Conservation (phyloP, 352 stramenopile genomes). For the Globisporangium echinulatum region DNA sequence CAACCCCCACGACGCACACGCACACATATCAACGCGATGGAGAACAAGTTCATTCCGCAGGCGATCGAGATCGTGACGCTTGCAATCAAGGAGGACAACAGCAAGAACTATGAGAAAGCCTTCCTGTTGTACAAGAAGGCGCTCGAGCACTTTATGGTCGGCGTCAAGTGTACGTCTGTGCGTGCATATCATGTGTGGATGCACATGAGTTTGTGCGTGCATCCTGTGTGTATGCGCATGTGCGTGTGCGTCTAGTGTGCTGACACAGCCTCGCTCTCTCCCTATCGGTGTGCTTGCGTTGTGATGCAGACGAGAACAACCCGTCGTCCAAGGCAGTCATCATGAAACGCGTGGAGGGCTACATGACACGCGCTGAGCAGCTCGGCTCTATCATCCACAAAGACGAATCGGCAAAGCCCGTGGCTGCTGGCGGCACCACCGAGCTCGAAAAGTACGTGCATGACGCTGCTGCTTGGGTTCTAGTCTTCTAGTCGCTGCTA, state of each 20-base stretch:
- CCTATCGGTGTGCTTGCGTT: no score
- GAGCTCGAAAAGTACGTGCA: slow-evolving; percentile 69
- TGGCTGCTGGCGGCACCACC: slow-evolving; percentile 42
- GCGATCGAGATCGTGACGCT: slow-evolving; percentile 86
- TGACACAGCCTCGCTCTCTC: not conserved
- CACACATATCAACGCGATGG: slow-evolving; percentile 29
- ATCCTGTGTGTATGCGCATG: not conserved
- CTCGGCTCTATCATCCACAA: slow-evolving; percentile 80
- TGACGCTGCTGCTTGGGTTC: no score
- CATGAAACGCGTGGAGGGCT: slow-evolving; percentile 86
- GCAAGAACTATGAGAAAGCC: slow-evolving; percentile 86
- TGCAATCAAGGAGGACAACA: slow-evolving; percentile 86
- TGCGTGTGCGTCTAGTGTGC: not conserved
- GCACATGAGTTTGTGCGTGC: no score
- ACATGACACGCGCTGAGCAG: slow-evolving; percentile 87
- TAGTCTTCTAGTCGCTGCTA: not conserved
- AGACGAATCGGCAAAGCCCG: slow-evolving; percentile 38
- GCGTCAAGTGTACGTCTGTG: slow-evolving; percentile 72
- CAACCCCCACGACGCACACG: not conserved
- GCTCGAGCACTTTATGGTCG: slow-evolving; percentile 87
- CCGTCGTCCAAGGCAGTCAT: slow-evolving; percentile 87
- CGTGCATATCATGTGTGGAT: no score
- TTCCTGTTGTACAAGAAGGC: slow-evolving; percentile 86
- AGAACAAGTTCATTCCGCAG: slow-evolving; percentile 90
- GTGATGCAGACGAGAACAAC: slow-evolving; percentile 84